Conservation (phyloP, 768 basidiomycete species). For the Naganishia friedmannii region DNA sequence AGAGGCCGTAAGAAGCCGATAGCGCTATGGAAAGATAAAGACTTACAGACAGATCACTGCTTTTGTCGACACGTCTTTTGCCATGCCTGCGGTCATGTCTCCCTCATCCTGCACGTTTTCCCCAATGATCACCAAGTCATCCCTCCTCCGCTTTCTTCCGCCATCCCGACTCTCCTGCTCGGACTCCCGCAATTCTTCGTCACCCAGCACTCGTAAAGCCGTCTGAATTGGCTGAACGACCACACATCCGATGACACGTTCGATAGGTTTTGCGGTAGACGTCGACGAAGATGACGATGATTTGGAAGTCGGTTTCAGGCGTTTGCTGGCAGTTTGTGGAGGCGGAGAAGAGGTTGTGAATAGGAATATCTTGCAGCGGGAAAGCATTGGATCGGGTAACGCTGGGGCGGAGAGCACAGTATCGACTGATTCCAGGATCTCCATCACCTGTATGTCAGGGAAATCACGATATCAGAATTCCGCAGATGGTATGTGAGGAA, state of each 20-base stretch:
- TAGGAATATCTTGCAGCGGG: conserved; percentile 47
- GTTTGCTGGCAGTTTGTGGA: conserved; percentile 25
- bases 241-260: conserved; percentile 45
- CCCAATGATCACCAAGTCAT: conserved; percentile 21
- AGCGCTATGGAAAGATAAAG: no score
- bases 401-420: conserved; percentile 47
- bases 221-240: conserved; percentile 48
- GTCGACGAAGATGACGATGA: conserved; percentile 5
- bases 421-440: conserved; percentile 48
- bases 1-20: no score
- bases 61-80: background rate
- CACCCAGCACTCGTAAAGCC: conserved; percentile 42
- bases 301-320: conserved; percentile 10
- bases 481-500: background rate
- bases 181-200: conserved; percentile 25
- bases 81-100: background rate
- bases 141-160: conserved; percentile 22
- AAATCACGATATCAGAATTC: background rate
- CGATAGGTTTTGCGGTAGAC: conserved; percentile 23
- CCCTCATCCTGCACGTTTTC: background rate
- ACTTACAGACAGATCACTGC: conserved; percentile 19
- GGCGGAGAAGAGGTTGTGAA: conserved; percentile 44
- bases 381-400: conserved; percentile 40
- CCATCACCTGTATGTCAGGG: conserved; percentile 37
- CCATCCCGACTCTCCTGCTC: background rate